Evolutionary conservation across 2,329 filamentous ascomycete species (phyloP).

Genomic region (Aspergillus sp.): DNA sequence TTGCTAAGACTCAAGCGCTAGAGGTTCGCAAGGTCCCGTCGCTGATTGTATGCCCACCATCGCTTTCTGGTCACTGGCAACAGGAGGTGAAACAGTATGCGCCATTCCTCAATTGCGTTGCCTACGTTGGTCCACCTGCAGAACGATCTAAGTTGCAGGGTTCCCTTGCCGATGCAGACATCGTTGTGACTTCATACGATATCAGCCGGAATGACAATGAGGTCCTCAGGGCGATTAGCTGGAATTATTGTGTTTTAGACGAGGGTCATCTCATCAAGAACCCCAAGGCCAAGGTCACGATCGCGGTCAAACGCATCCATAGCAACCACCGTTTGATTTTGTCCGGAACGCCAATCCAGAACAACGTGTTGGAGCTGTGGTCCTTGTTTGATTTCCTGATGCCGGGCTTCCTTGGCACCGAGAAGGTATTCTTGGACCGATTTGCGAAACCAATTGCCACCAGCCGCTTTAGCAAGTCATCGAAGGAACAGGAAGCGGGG

Average conservation of each 20-base stretch:
- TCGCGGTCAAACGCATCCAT: slow-evolving; percentile 82
- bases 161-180: slow-evolving; percentile 74
- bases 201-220: slow-evolving; percentile 97
- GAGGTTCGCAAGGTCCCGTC: slow-evolving; percentile 82
- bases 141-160: slow-evolving; percentile 73
- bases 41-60: slow-evolving; percentile 93
- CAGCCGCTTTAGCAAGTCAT: slow-evolving; percentile 93
- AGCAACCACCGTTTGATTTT: slow-evolving; percentile 96
- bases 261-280: slow-evolving; percentile 99
- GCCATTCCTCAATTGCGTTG: slow-evolving; percentile 83
- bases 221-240: slow-evolving; percentile 75
- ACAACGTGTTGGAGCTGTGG: slow-evolving; percentile 96
- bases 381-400: slow-evolving; percentile 98
- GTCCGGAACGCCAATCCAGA: slow-evolving; percentile 95
- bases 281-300: slow-evolving; percentile 90
- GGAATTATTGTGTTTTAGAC: slow-evolving; percentile 97
- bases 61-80: slow-evolving; percentile 96
- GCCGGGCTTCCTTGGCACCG: slow-evolving; percentile 93
- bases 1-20: slow-evolving; percentile 72
- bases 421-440: slow-evolving; percentile 94
- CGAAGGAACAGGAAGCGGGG: slow-evolving; percentile 96
- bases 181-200: slow-evolving; percentile 97
- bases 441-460: slow-evolving; percentile 95
- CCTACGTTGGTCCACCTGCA: slow-evolving; percentile 84
- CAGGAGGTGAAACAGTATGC: slow-evolving; percentile 96